A percentile compares a stretch with the other conserved stretches of the same genome.
phyloP scores from a whole-genome alignment of 306 rosid genomes.

The Amphicarpaea edgeworthii region DNA sequence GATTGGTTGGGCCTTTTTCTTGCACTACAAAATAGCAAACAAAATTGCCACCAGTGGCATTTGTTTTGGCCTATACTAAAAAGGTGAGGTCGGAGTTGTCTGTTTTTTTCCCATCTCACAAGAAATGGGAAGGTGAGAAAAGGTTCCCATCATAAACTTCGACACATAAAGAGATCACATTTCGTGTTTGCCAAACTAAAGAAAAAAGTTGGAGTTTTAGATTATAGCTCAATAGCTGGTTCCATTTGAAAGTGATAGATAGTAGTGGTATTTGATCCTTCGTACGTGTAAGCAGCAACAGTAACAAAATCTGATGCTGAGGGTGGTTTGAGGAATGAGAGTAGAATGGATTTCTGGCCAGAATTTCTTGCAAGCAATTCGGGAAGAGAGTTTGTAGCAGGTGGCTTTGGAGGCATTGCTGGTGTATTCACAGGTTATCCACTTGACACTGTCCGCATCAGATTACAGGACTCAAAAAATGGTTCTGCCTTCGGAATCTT shows the following conservation, averaged over 20 bases:
- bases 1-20: slow-evolving; percentile 40
- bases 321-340: slow-evolving; percentile 48
- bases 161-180: not conserved
- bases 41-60: slow-evolving; percentile 50
- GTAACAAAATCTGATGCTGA: not conserved
- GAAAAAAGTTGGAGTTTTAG: not conserved
- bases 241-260: slow-evolving; percentile 2
- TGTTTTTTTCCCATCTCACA: not conserved
- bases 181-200: slow-evolving; percentile 11
- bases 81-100: slow-evolving; percentile 2
- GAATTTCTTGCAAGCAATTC: slow-evolving; percentile 79
- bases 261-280: not conserved
- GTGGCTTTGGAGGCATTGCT: slow-evolving; percentile 90
- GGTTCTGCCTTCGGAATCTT: slow-evolving; percentile 71
- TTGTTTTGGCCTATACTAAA: slow-evolving; percentile 41
- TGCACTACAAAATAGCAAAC: slow-evolving; percentile 40
- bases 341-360: slow-evolving; percentile 81
- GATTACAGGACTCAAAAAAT: slow-evolving; percentile 59
- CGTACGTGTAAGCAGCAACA: slow-evolving; percentile 11
- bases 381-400: slow-evolving; percentile 92
- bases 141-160: not conserved
- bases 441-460: slow-evolving; percentile 76
- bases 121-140: not conserved
- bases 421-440: slow-evolving; percentile 87
- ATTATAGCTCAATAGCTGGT: not conserved